These are phyloP conservation scores for Hypoxylon intermedium DNA, from an alignment of 495 filamentous ascomycete genomes.

Conservation along the genomic window DNA sequence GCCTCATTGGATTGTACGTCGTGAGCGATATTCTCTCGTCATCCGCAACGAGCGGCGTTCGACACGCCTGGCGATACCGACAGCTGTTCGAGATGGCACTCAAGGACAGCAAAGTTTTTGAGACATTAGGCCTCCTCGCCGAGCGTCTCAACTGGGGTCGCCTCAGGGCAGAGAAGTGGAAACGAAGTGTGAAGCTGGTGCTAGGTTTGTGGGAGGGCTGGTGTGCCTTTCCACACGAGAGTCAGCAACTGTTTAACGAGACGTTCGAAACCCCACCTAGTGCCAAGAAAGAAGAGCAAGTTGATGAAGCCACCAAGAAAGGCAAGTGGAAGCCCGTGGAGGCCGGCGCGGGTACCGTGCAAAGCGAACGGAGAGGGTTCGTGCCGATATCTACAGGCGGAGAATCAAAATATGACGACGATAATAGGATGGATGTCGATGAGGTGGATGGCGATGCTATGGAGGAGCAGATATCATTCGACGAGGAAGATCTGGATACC, in stretches of 20 bases:
- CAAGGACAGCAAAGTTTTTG: constrained; percentile 74
- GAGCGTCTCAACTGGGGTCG: constrained; percentile 82
- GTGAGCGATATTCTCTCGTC: constrained; percentile 89
- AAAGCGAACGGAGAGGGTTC: constrained; percentile 46
- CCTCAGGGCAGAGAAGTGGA: constrained; percentile 88
- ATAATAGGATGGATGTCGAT: constrained; percentile 33
- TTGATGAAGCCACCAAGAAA: constrained; percentile 60
- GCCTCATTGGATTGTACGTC: constrained; percentile 82
- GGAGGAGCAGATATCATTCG: constrained; percentile 57
- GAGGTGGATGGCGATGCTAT: constrained; percentile 59
- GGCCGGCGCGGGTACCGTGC: constrained; percentile 49
- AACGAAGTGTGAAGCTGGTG: constrained; percentile 75
- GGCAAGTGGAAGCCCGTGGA: constrained; percentile 79
- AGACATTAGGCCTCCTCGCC: constrained; percentile 78
- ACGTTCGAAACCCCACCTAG: constrained; percentile 78
- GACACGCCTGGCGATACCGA: constrained; percentile 90
- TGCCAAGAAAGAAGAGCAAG: constrained; percentile 56
- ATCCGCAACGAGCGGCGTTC: constrained; percentile 79
- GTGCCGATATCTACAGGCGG: constrained; percentile 35
- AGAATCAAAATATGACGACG: constrained; percentile 26
- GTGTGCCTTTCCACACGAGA: constrained; percentile 81
- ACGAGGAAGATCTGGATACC: constrained; percentile 51
- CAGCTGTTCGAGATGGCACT: constrained; percentile 83
- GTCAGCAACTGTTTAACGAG: constrained; percentile 73
- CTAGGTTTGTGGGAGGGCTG: constrained; percentile 86